Conservation (phyloP, 2,329 filamentous ascomycete species). For the Aspergillus piperis region DNA sequence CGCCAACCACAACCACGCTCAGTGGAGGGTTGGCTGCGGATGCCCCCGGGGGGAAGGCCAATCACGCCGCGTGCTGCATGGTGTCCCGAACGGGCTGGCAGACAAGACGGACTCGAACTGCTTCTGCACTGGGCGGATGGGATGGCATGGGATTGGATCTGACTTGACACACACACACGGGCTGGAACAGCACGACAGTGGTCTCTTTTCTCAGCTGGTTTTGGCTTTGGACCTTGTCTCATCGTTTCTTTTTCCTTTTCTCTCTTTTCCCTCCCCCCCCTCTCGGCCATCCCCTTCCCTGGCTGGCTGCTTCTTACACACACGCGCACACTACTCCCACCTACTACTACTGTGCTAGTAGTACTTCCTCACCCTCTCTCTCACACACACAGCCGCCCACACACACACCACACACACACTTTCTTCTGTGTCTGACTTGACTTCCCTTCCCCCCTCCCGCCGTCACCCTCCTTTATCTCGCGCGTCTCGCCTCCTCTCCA, state of each 20-base stretch:
- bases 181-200: slow-evolving; percentile 2
- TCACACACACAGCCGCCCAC: background rate
- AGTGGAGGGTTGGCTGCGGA: background rate
- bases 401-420: background rate
- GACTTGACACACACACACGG: slow-evolving; percentile 1
- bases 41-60: background rate
- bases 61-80: slow-evolving; percentile 5
- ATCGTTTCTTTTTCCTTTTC: background rate
- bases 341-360: background rate
- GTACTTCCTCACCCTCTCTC: background rate
- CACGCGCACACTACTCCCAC: background rate
- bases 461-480: slow-evolving; percentile 8
- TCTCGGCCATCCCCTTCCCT: background rate
- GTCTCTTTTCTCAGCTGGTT: background rate
- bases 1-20: background rate
- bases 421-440: background rate
- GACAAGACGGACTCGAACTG: background rate
- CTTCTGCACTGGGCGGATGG: background rate
- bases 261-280: slow-evolving; percentile 10
- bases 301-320: slow-evolving; percentile 5
- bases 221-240: slow-evolving; percentile 6
- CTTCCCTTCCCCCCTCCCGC: background rate
- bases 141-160: background rate
- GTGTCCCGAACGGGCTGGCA: background rate
- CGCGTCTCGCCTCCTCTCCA: slow-evolving; percentile 8